Evolutionary conservation across 371 early-diverging fungal genomes (phyloP), one percentile per base, ranked within the genome.

Genomic region (Apophysomyces sp.): DNA sequence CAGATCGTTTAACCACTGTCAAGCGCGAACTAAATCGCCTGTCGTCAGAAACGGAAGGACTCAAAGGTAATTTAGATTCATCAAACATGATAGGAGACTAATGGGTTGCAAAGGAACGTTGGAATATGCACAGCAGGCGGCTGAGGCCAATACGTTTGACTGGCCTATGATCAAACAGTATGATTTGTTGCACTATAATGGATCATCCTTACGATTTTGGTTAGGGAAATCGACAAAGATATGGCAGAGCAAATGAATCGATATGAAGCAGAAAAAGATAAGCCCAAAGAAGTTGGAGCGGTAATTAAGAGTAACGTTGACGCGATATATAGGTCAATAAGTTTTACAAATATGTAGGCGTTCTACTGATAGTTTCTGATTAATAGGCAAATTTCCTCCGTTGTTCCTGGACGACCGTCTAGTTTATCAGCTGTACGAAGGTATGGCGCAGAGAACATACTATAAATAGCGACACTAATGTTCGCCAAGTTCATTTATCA

Each of bases 311-410:
- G 56, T 9, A 71, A 61, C 30, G 71, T 73, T 24, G 63, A 76
- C n/a, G 55, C 63, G 55, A 63, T 68, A 9, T 68, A 68, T 53
- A 72, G 66, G 75, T 74, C 66, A 62, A 52, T n/a, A n/a, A n/a
- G n/a, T n/a, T n/a, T n/a, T n/a, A n/a, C n/a, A n/a, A n/a, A n/a
- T n/a, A n/a, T n/a, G n/a, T n/a, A n/a, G n/a, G n/a, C n/a, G n/a
- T n/a, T n/a, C n/a, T n/a, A n/a, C n/a, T n/a, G n/a, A n/a, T n/a
- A n/a, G n/a, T n/a, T n/a, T n/a, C n/a, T n/a, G n/a, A n/a, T n/a
- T 12, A 18, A 9, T 11, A 51, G 71, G 56, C 41, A 62, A 55
- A 34, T 69, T 55, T 59, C 63, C 54, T 44, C 60, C 13, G 31
- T 60, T 36, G 58, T 61, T 7, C 36, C 44, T 30, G 53, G 60